phyloP scores from a whole-genome alignment of 805 yeast species.

The Ogataea neopini region DNA sequence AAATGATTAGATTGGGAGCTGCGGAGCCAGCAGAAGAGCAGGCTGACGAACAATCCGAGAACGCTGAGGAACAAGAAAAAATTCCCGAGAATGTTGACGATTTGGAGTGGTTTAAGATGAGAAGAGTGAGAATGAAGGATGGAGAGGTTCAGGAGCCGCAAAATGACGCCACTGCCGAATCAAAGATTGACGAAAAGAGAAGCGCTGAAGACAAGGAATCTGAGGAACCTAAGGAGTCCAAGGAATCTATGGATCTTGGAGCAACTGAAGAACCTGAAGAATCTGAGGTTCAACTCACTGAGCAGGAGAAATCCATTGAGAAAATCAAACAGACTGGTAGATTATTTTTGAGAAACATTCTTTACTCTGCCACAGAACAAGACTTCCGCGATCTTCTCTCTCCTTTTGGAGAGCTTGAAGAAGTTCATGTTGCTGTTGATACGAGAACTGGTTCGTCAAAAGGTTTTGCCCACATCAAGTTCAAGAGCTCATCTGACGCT shows the following conservation, averaged over 20 bases:
- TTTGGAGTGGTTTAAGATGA: constrained; percentile 81
- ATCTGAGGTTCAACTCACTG: constrained; percentile 30
- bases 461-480: constrained; percentile 88
- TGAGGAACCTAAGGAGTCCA: background rate
- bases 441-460: constrained; percentile 87
- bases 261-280: constrained; percentile 5
- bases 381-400: constrained; percentile 70
- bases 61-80: constrained; percentile 27
- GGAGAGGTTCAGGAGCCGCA: constrained; percentile 12
- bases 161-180: background rate
- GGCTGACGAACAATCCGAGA: constrained; percentile 28
- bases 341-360: constrained; percentile 82
- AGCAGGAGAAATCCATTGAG: constrained; percentile 49
- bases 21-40: constrained; percentile 11
- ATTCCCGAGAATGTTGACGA: constrained; percentile 54
- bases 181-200: background rate
- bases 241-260: background rate
- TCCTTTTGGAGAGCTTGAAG: constrained; percentile 72
- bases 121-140: constrained; percentile 71
- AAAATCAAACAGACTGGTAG: constrained; percentile 73
- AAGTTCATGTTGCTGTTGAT: constrained; percentile 91
- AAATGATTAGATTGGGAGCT: constrained; percentile 40
- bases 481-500: constrained; percentile 69
- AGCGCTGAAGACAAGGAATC: background rate
- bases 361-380: constrained; percentile 74